A percentile compares a stretch with the other conserved stretches of the same genome.
phyloP scores from a whole-genome alignment of 2,329 filamentous ascomycete genomes.

The Phyllosticta citrichinensis region DNA sequence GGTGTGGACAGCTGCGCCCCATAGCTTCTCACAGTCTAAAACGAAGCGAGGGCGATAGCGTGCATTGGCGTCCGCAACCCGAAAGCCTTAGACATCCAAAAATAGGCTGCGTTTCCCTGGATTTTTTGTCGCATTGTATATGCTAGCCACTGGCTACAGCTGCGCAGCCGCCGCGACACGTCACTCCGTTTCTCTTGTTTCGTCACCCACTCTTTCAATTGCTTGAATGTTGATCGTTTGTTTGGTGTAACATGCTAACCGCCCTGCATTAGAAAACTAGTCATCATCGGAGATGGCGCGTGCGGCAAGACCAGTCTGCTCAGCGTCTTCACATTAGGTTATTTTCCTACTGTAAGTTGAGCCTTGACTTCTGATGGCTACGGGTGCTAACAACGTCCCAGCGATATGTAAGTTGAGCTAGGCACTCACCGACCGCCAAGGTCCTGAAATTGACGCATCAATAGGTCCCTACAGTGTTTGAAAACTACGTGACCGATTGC shows the following conservation, averaged over 20 bases:
- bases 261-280: slow-evolving; percentile 61
- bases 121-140: slow-evolving; percentile 1
- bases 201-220: not conserved
- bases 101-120: slow-evolving; percentile 10
- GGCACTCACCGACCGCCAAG: not conserved
- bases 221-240: not conserved
- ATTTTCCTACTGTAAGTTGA: slow-evolving; percentile 83
- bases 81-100: slow-evolving; percentile 13
- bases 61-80: slow-evolving; percentile 30
- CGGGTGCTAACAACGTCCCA: slow-evolving; percentile 11
- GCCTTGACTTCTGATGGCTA: not conserved
- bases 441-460: not conserved
- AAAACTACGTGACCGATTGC: slow-evolving; percentile 99
- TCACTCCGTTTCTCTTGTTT: slow-evolving; percentile 1
- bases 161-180: not conserved
- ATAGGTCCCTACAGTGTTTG: slow-evolving; percentile 91
- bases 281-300: slow-evolving; percentile 94
- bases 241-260: slow-evolving; percentile 8
- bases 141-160: slow-evolving; percentile 1
- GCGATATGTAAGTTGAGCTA: slow-evolving; percentile 18
- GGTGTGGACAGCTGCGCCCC: slow-evolving; percentile 9
- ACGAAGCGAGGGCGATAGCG: slow-evolving; percentile 23
- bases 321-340: slow-evolving; percentile 94
- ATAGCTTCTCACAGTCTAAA: slow-evolving; percentile 7
- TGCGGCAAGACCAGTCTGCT: slow-evolving; percentile 97